Percentiles rank a stretch among this genome's conserved stretches.
These are phyloP conservation scores for Tetrastigma voinierianum DNA, from an alignment of 164 flowering plant species.

Conservation along the genomic window DNA sequence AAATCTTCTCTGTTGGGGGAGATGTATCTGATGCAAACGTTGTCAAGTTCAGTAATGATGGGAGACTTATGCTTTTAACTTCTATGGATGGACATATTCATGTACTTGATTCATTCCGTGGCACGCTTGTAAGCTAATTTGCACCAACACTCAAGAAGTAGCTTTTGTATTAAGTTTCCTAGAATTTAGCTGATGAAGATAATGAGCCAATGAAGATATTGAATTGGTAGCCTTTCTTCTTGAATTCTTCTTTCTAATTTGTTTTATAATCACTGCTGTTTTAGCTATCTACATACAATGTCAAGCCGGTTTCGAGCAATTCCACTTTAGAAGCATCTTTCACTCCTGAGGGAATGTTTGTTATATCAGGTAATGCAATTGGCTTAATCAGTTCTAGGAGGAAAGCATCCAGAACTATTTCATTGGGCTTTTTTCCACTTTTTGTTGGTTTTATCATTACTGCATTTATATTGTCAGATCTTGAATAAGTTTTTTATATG, in stretches of 20 bases:
- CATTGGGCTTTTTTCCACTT: not conserved
- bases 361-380: slow-evolving; percentile 69
- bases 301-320: slow-evolving; percentile 72
- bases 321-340: slow-evolving; percentile 96
- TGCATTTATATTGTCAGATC: not conserved
- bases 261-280: slow-evolving; percentile 11
- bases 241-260: not conserved
- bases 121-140: slow-evolving; percentile 70
- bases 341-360: slow-evolving; percentile 97
- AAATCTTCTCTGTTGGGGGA: slow-evolving; percentile 85
- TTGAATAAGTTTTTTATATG: not conserved
- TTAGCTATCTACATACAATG: slow-evolving; percentile 77
- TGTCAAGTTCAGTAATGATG: slow-evolving; percentile 94
- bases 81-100: slow-evolving; percentile 83
- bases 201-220: not conserved
- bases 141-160: not conserved
- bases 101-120: slow-evolving; percentile 92
- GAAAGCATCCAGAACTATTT: no score
- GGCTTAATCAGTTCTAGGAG: not conserved
- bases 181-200: not conserved
- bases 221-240: not conserved
- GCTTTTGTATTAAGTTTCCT: not conserved
- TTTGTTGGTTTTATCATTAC: not conserved
- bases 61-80: slow-evolving; percentile 87
- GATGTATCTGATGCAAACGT: slow-evolving; percentile 91